A percentile compares a stretch with the other conserved stretches of the same genome.
Conservation (phyloP, 257 asterid species). For the Nemophila menziesii region DNA sequence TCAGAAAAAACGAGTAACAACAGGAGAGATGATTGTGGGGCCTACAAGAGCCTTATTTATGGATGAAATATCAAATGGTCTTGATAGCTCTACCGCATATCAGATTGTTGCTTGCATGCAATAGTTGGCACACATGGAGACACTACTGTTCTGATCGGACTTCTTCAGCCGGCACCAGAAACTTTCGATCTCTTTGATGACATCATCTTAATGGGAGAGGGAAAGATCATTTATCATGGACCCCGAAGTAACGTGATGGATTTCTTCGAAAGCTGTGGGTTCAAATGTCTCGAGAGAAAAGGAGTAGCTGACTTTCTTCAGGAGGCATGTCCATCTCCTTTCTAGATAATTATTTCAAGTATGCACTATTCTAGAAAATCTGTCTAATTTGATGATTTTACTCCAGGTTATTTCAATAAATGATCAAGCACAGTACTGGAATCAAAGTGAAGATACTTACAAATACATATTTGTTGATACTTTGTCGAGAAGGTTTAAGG, state of each 20-base stretch:
- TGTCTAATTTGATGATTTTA: conserved; percentile 1
- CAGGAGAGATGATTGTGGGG: conserved; percentile 28
- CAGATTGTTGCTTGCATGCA: conserved; percentile 16
- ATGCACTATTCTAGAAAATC: neutral
- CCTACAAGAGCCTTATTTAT: conserved; percentile 13
- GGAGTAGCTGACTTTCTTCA: conserved; percentile 20
- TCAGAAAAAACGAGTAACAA: conserved; percentile 68
- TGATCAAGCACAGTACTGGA: conserved; percentile 52
- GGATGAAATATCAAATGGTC: conserved; percentile 21
- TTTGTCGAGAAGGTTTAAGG: conserved; percentile 27
- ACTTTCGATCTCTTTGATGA: conserved; percentile 21
- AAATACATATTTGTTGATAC: conserved; percentile 25
- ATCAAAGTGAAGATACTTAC: conserved; percentile 18
- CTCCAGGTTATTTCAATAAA: conserved; percentile 35
- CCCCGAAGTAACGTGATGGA: conserved; percentile 12
- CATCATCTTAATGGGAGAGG: conserved; percentile 15
- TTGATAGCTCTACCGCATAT: conserved; percentile 15
- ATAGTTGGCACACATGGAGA: conserved; percentile 12
- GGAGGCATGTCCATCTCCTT: conserved; percentile 3
- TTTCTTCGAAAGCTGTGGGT: conserved; percentile 15
- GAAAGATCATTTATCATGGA: conserved; percentile 13
- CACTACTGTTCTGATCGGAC: conserved; percentile 12
- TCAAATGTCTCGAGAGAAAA: conserved; percentile 17
- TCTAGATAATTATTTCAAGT: neutral
- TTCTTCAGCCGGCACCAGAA: conserved; percentile 21